These are phyloP conservation scores for Emydomyces testavorans DNA, from an alignment of 2,329 filamentous ascomycete species.

Conservation along the genomic window DNA sequence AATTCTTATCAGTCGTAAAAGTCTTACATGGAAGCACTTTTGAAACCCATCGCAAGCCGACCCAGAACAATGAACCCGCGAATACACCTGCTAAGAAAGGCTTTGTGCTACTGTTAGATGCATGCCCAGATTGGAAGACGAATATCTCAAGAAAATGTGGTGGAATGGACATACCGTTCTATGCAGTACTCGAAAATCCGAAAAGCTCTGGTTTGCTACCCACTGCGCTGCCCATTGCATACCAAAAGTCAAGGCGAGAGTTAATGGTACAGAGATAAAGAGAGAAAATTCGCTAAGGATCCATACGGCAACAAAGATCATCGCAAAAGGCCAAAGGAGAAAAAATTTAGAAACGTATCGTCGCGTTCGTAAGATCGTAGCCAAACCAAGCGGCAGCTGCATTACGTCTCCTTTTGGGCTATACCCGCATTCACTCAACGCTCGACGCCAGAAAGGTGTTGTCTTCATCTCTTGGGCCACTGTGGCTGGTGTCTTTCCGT, in stretches of 20 bases:
- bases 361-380: slow-evolving; percentile 61
- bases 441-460: slow-evolving; percentile 65
- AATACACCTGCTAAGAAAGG: slow-evolving; percentile 93
- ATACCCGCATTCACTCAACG: slow-evolving; percentile 74
- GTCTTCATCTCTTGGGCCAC: slow-evolving; percentile 90
- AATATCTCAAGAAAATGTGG: background rate
- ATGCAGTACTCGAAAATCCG: slow-evolving; percentile 80
- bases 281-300: slow-evolving; percentile 63
- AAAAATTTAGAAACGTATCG: slow-evolving; percentile 73
- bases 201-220: slow-evolving; percentile 67
- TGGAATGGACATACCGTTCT: slow-evolving; percentile 57
- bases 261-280: slow-evolving; percentile 62
- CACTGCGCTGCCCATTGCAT: slow-evolving; percentile 69
- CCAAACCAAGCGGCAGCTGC: slow-evolving; percentile 59
- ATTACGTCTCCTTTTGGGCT: slow-evolving; percentile 63
- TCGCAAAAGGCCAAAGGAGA: slow-evolving; percentile 75
- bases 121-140: background rate
- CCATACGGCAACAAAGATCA: slow-evolving; percentile 59
- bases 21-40: slow-evolving; percentile 58
- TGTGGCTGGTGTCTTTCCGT: slow-evolving; percentile 77
- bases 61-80: slow-evolving; percentile 70
- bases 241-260: slow-evolving; percentile 50
- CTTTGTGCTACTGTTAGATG: slow-evolving; percentile 35
- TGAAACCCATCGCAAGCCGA: slow-evolving; percentile 63
- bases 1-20: slow-evolving; percentile 2